Evolutionary conservation across 768 basidiomycete genomes (phyloP).

Genomic region (Leucosporidium yakuticum): DNA sequence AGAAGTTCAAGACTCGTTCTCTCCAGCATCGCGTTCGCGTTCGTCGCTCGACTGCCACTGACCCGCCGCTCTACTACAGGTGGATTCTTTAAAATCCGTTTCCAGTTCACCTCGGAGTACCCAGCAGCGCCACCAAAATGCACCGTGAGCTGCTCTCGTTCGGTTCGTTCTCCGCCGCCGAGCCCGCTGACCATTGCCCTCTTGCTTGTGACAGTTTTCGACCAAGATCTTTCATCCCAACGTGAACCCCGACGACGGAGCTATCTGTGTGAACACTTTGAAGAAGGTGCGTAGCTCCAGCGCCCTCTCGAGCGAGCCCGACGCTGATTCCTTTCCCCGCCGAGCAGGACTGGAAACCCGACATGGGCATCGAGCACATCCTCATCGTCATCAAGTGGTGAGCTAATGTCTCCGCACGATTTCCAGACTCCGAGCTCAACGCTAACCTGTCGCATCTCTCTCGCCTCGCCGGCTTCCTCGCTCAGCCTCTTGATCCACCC

Average conservation of each 20-base stretch:
- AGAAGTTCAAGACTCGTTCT: too few relatives aligned
- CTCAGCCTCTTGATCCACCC: conserved; percentile 91
- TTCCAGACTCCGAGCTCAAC: too few relatives aligned
- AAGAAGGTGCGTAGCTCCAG: conserved; percentile 49
- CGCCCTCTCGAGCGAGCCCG: too few relatives aligned
- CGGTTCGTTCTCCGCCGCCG: not conserved
- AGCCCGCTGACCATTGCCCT: not conserved
- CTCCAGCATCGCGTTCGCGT: too few relatives aligned
- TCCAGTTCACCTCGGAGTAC: conserved; percentile 88
- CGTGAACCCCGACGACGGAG: conserved; percentile 77
- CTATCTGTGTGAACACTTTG: conserved; percentile 79
- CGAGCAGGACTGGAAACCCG: conserved; percentile 70
- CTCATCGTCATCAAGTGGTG: conserved; percentile 29
- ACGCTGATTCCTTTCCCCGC: too few relatives aligned
- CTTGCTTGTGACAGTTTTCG: conserved; percentile 62
- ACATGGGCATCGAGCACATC: conserved; percentile 85
- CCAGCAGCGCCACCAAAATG: conserved; percentile 87
- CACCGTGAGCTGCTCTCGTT: conserved; percentile 47
- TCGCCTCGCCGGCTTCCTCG: not conserved
- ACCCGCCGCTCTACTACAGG: conserved; percentile 30
- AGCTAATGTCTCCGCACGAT: too few relatives aligned
- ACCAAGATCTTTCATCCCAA: conserved; percentile 99
- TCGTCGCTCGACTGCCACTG: not conserved
- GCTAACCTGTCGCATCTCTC: not conserved
- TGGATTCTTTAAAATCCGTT: conserved; percentile 68